A percentile compares a stretch with the other conserved stretches of the same genome.
phyloP scores from a whole-genome alignment of 1,284 basidiomycete species.

The Austroboletus novae-zelandiae region DNA sequence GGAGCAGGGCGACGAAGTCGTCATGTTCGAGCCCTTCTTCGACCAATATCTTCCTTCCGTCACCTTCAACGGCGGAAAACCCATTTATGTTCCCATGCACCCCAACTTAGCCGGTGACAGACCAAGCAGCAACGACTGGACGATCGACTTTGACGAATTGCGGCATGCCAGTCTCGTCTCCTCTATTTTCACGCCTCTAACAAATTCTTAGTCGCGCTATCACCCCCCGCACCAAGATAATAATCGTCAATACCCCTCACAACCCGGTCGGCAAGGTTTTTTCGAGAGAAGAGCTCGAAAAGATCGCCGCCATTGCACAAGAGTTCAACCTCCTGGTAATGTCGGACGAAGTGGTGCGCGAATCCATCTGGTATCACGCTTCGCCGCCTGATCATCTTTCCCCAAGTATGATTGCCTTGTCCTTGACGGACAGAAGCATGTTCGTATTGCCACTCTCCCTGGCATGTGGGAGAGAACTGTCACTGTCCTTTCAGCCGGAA shows the following conservation, averaged over 20 bases:
- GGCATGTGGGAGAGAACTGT: conserved; percentile 98
- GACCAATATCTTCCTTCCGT: conserved; percentile 95
- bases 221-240: conserved; percentile 86
- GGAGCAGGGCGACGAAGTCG: conserved; percentile 92
- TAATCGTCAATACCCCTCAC: conserved; percentile 94
- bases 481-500: conserved; percentile 79
- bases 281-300: conserved; percentile 75
- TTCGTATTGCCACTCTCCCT: conserved; percentile 88
- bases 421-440: conserved; percentile 85
- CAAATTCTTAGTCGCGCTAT: conserved; percentile 60
- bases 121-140: conserved; percentile 81
- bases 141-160: conserved; percentile 82
- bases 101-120: conserved; percentile 62
- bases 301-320: conserved; percentile 83
- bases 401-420: conserved; percentile 89
- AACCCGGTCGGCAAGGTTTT: conserved; percentile 98
- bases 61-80: conserved; percentile 89
- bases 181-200: not conserved
- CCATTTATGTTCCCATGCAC: conserved; percentile 93
- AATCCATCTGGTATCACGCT: conserved; percentile 23
- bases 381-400: not conserved
- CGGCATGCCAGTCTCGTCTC: conserved; percentile 44
- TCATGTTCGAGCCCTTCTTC: conserved; percentile 98
- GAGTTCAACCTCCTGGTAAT: conserved; percentile 93
- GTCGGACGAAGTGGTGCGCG: conserved; percentile 90